Conservation (phyloP, 1,284 basidiomycete genomes). For the Heliocybe sulcata region DNA sequence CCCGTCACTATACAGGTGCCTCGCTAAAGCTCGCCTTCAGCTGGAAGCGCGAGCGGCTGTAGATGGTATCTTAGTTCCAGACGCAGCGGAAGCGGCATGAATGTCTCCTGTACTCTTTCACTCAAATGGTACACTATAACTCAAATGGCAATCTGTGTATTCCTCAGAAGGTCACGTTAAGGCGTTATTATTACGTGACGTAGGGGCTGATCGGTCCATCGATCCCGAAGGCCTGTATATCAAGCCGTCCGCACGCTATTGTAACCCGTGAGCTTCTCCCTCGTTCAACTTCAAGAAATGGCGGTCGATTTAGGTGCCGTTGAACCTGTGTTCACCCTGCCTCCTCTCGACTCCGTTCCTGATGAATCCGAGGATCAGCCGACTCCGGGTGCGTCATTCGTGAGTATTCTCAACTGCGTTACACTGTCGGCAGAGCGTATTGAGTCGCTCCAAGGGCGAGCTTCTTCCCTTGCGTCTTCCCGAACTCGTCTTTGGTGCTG, state of each 20-base stretch:
- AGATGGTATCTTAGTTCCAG: slow-evolving; percentile 15
- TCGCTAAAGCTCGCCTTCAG: slow-evolving; percentile 24
- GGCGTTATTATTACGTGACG: slow-evolving; percentile 1
- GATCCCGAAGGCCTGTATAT: neutral
- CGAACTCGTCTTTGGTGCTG: slow-evolving; percentile 59
- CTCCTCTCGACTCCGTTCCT: slow-evolving; percentile 31
- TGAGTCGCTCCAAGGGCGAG: slow-evolving; percentile 14
- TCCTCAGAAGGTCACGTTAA: neutral
- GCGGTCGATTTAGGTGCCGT: slow-evolving; percentile 32
- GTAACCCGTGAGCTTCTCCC: neutral
- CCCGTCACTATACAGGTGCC: slow-evolving; percentile 7
- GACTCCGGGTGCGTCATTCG: slow-evolving; percentile 28
- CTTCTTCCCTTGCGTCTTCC: slow-evolving; percentile 33
- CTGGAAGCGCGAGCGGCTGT: slow-evolving; percentile 68
- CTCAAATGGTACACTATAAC: neutral
- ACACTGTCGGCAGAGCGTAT: neutral
- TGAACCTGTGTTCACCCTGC: slow-evolving; percentile 32
- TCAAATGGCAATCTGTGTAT: neutral
- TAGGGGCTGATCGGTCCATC: slow-evolving; percentile 1
- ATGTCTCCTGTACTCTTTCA: neutral
- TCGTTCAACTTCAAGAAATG: slow-evolving; percentile 20
- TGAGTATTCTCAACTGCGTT: slow-evolving; percentile 12
- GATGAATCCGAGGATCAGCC: slow-evolving; percentile 48
- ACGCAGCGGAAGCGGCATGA: neutral
- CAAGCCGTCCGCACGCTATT: no score